Evolutionary conservation across 305 asterid species (phyloP), one percentile per base, ranked within the genome.

Genomic region (Solanum hybrid): DNA sequence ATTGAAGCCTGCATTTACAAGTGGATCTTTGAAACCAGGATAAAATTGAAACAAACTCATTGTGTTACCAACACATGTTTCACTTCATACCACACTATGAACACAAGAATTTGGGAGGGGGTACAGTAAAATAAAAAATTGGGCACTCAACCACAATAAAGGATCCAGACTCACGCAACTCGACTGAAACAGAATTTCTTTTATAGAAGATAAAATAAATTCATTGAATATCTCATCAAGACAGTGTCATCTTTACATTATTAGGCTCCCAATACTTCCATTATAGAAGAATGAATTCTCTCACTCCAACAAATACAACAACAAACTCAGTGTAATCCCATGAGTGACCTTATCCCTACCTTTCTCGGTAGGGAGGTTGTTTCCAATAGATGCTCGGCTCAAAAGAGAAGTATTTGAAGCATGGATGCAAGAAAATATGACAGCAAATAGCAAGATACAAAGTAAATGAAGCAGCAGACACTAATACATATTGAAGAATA

Each of bases 1-100:
- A 92, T 95, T 97, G 91, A 96, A 97, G 89, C 99, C 99, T 97
- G 92, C 29, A 90, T 31, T 85, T 57, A 85, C 70, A 85, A 85
- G 77, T 20, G 32, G 34, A 57, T 61, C 76, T 57, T 85, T 85
- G 88, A 61, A 85, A 85, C 45, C 45, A 57, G 32, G 32, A 85
- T 57, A 85, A 85, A 85, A n/a, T 32, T 31, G 33, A 31, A 20
- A 82, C 68, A 41, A 82, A 61, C 78, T 32, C 77, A 85, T 26
- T 11, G 45, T 51, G 88, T 85, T 51, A 70, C 45, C 88, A 85
- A 51, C 73, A 32, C 88, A 32, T 57, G 78, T 85, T 57, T 85
- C 77, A 85, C 32, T 85, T 57, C 78, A 85, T 85, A 85, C n/a
- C 36, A 17, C 88, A 57, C 33, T 39, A 57, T 85, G 76, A 85